Evolutionary conservation across 2,329 filamentous ascomycete species (phyloP), one percentile per base, ranked within the genome.

Genomic region (Teratosphaeria nubilosa): DNA sequence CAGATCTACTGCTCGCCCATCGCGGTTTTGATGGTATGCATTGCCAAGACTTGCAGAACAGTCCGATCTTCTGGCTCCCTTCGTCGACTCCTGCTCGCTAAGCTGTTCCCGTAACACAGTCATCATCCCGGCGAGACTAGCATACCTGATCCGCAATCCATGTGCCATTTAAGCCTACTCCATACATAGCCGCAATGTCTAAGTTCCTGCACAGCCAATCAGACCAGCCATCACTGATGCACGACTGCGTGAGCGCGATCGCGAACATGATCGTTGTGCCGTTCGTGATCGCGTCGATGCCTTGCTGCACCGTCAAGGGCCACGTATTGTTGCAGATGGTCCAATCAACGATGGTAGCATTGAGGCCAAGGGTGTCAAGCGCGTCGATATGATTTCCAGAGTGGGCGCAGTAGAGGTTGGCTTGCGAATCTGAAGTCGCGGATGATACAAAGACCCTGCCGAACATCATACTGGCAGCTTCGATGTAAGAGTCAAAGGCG

Each of bases 111-210:
- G 9, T 48, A 5, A 5, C 16, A 10, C n/a, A 22, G 9, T 9
- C 9, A 5, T 48, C n/a, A 48, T 48, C 20, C n/a, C n/a, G n/a
- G 20, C n/a, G 34, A 6, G 6, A 5, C n/a, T 22, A 48, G 37
- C 64, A 66, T 20, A 66, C 57, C 51, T 56, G 45, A 24, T n/a
- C 31, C 54, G 56, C 59, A 4, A 66, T 61, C 31, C 53, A 37
- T 20, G 54, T 24, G 13, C 64, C 66, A 58, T 65, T 60, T n/a
- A 69, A 16, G 6, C 66, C 66, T 4, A 63, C 62, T 9, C 51
- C 57, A 20, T 62, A 56, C 66, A 69, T 60, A 1, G 58, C 55
- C 7, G 56, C 58, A 3, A 53, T 53, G 51, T 65, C 59, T 25
- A 70, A 24, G 30, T 64, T 61, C 16, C 56, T 45, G 37, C 65